Evolutionary conservation across 805 yeast species (phyloP).

Genomic region (Yamadazyma phyllophila): DNA sequence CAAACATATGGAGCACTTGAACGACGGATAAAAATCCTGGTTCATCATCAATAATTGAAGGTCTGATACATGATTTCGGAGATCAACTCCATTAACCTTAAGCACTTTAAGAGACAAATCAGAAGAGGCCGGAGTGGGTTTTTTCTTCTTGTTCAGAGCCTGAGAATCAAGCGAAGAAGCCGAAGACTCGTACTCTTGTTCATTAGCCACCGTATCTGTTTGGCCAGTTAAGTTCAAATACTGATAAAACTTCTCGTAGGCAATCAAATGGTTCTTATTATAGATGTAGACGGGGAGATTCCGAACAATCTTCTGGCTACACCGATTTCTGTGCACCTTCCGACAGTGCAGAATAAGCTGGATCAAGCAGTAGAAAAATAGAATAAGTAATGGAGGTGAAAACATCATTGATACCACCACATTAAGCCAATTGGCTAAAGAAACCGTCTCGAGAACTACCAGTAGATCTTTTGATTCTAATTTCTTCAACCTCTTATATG

Average conservation of each 20-base stretch:
- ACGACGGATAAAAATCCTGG: slow-evolving; percentile 39
- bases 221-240: slow-evolving; percentile 35
- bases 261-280: slow-evolving; percentile 34
- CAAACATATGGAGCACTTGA: slow-evolving; percentile 60
- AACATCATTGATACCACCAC: slow-evolving; percentile 40
- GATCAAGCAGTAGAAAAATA: slow-evolving; percentile 31
- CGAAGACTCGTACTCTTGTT: not conserved
- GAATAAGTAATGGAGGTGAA: slow-evolving; percentile 41
- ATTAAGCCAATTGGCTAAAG: slow-evolving; percentile 38
- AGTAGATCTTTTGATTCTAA: slow-evolving; percentile 8
- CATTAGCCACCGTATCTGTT: slow-evolving; percentile 13
- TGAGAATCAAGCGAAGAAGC: slow-evolving; percentile 2
- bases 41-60: slow-evolving; percentile 26
- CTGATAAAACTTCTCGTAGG: slow-evolving; percentile 21
- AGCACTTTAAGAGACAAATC: slow-evolving; percentile 30
- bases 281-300: slow-evolving; percentile 39
- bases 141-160: slow-evolving; percentile 3
- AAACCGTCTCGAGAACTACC: slow-evolving; percentile 28
- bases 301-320: slow-evolving; percentile 32
- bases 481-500: slow-evolving; percentile 26
- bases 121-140: slow-evolving; percentile 17
- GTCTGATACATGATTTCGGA: slow-evolving; percentile 18
- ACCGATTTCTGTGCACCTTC: slow-evolving; percentile 23
- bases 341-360: slow-evolving; percentile 28
- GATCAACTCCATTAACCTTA: slow-evolving; percentile 40